Percentiles rank a stretch among this genome's conserved stretches.
phyloP scores from a whole-genome alignment of 805 yeast species.

The Ogataea populi-albae region DNA sequence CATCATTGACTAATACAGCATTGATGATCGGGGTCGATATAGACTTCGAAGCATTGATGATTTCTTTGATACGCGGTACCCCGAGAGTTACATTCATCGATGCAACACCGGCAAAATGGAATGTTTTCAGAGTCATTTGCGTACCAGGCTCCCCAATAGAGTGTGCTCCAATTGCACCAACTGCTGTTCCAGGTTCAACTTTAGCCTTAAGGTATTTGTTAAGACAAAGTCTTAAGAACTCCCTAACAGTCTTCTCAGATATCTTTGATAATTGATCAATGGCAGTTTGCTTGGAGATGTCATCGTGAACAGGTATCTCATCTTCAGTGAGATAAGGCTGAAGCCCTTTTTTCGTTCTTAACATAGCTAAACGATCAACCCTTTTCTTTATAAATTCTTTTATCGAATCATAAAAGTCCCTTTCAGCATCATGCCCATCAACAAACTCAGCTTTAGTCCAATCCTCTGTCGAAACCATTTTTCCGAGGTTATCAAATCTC shows the following conservation, averaged over 20 bases:
- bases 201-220: slow-evolving; percentile 81
- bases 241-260: slow-evolving; percentile 53
- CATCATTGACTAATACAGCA: slow-evolving; percentile 86
- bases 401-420: slow-evolving; percentile 77
- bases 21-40: slow-evolving; percentile 97
- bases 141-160: slow-evolving; percentile 99
- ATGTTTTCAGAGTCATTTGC: slow-evolving; percentile 85
- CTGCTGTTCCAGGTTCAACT: slow-evolving; percentile 99
- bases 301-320: slow-evolving; percentile 27
- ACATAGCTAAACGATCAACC: slow-evolving; percentile 52
- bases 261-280: slow-evolving; percentile 68
- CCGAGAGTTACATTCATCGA: slow-evolving; percentile 98
- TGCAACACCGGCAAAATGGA: slow-evolving; percentile 97
- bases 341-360: slow-evolving; percentile 54
- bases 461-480: slow-evolving; percentile 42
- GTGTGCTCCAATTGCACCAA: slow-evolving; percentile 99
- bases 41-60: slow-evolving; percentile 92
- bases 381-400: slow-evolving; percentile 59
- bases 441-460: slow-evolving; percentile 56
- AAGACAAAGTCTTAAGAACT: slow-evolving; percentile 73
- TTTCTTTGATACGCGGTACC: slow-evolving; percentile 99
- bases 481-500: slow-evolving; percentile 74
- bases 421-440: slow-evolving; percentile 84
- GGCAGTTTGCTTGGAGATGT: slow-evolving; percentile 37
- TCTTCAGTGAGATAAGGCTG: slow-evolving; percentile 38